Conservation (phyloP, 495 filamentous ascomycete species). For the Pseudevernia furfuracea region DNA sequence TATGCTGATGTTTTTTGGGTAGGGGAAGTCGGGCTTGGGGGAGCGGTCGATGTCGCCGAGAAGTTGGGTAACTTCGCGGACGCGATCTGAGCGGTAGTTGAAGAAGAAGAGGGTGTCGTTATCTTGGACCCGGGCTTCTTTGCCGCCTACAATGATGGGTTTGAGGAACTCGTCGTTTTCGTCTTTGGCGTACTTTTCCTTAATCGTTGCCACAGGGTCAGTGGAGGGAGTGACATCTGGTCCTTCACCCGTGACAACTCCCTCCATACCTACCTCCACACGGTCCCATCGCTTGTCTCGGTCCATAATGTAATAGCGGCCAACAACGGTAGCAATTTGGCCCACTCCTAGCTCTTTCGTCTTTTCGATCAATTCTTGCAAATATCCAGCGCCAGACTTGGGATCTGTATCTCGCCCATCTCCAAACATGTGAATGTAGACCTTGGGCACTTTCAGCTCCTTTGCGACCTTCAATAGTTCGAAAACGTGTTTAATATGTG, state of each 20-base stretch:
- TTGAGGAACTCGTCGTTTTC: constrained; percentile 98
- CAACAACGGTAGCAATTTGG: constrained; percentile 86
- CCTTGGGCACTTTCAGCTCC: constrained; percentile 73
- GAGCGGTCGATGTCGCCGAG: constrained; percentile 87
- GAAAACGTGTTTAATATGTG: constrained; percentile 87
- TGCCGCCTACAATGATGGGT: constrained; percentile 88
- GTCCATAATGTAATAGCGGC: constrained; percentile 98
- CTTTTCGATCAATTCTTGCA: constrained; percentile 72
- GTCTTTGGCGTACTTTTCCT: constrained; percentile 74
- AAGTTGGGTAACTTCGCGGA: constrained; percentile 92
- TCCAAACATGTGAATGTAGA: constrained; percentile 98
- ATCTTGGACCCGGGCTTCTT: constrained; percentile 77
- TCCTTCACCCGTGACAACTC: constrained; percentile 76
- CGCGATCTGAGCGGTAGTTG: constrained; percentile 99
- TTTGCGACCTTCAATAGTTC: constrained; percentile 82
- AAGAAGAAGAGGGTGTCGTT: constrained; percentile 97
- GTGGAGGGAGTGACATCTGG: constrained; percentile 51
- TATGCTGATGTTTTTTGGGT: constrained; percentile 82
- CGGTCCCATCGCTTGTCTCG: constrained; percentile 99
- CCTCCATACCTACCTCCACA: constrained; percentile 81
- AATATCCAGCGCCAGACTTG: constrained; percentile 77
- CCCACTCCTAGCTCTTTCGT: constrained; percentile 78
- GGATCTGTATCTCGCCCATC: constrained; percentile 97
- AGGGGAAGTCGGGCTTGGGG: constrained; percentile 83
- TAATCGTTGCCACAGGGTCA: constrained; percentile 79